phyloP scores from a whole-genome alignment of 2,329 filamentous ascomycete genomes.

The Apiospora arundinis region DNA sequence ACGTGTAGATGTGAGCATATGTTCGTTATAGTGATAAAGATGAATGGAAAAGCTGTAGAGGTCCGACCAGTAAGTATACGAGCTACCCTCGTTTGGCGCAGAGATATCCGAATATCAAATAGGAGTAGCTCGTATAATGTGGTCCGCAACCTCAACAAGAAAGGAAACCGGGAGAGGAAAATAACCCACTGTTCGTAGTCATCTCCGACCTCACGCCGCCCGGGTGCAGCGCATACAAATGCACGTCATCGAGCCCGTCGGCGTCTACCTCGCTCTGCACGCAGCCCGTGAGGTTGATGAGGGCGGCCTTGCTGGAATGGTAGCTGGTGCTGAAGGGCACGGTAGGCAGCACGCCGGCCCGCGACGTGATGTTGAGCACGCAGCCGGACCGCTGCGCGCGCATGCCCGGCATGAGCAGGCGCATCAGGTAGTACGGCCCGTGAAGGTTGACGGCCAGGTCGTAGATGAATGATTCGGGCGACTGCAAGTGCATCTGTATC shows the following conservation, averaged over 20 bases:
- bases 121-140: no score
- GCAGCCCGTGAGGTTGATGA: slow-evolving; percentile 41
- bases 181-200: slow-evolving; percentile 35
- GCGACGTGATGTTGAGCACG: slow-evolving; percentile 40
- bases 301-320: slow-evolving; percentile 41
- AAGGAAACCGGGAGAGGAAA: not conserved
- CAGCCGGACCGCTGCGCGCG: slow-evolving; percentile 35
- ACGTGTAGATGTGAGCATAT: no score
- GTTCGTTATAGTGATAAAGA: no score
- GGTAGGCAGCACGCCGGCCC: slow-evolving; percentile 35
- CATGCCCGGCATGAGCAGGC: slow-evolving; percentile 36
- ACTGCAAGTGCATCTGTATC: slow-evolving; percentile 34
- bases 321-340: slow-evolving; percentile 41
- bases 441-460: slow-evolving; percentile 40
- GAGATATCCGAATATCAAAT: no score
- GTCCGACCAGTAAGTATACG: not conserved
- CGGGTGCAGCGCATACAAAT: slow-evolving; percentile 40
- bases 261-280: slow-evolving; percentile 39
- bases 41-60: not conserved
- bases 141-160: not conserved
- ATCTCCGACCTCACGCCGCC: slow-evolving; percentile 40
- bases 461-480: slow-evolving; percentile 35
- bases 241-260: slow-evolving; percentile 36
- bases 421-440: slow-evolving; percentile 40
- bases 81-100: no score